Percentiles rank a stretch among this genome's conserved stretches.
These are phyloP conservation scores for Salix arbutifolia DNA, from an alignment of 345 rosid genomes.

Conservation along the genomic window DNA sequence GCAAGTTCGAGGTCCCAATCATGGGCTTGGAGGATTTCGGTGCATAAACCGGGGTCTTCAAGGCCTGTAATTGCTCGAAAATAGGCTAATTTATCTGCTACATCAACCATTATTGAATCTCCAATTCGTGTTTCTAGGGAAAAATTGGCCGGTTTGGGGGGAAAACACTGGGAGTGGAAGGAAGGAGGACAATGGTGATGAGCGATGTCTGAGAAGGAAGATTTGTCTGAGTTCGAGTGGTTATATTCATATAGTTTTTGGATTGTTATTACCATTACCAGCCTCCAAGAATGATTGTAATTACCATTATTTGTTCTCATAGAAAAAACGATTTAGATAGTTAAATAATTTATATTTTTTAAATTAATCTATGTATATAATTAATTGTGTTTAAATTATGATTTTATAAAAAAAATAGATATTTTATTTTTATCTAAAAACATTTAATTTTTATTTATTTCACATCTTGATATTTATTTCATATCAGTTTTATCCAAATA, in stretches of 20 bases:
- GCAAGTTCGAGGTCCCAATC: constrained; percentile 99
- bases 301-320: too few relatives aligned
- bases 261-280: too few relatives aligned
- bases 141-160: not conserved
- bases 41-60: constrained; percentile 84
- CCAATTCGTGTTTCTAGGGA: not conserved
- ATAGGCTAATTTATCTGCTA: constrained; percentile 77
- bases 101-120: constrained; percentile 57
- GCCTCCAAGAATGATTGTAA: too few relatives aligned
- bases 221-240: not conserved
- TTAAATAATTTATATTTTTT: too few relatives aligned
- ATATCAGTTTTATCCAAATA: too few relatives aligned
- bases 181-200: not conserved
- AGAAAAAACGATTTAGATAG: too few relatives aligned
- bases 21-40: constrained; percentile 94
- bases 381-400: too few relatives aligned
- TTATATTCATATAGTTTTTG: not conserved
- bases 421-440: too few relatives aligned
- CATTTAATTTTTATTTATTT: too few relatives aligned
- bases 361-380: too few relatives aligned
- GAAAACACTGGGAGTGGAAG: not conserved
- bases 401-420: too few relatives aligned
- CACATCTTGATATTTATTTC: too few relatives aligned
- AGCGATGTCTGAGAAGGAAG: not conserved
- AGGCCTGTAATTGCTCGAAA: constrained; percentile 94